Evolutionary conservation across 2,329 filamentous ascomycete species (phyloP).

Genomic region (Penicillium palitans): DNA sequence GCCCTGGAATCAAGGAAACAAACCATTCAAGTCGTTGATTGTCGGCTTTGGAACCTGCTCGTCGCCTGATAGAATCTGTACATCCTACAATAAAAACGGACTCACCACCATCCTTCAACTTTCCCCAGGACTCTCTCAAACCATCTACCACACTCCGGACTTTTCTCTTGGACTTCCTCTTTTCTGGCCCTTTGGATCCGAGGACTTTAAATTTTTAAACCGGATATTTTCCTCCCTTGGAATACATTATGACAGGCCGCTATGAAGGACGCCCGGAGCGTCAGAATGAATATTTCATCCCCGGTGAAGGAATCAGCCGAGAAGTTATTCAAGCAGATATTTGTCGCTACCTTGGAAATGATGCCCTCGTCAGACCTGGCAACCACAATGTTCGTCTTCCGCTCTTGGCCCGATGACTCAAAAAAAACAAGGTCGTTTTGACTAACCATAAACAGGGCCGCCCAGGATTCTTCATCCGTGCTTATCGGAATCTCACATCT

Average conservation of each 20-base stretch:
- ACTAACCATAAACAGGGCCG: conserved; percentile 56
- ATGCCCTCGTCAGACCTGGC: conserved; percentile 74
- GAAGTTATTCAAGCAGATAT: conserved; percentile 84
- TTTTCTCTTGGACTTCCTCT: conserved; percentile 24
- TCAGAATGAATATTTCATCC: conserved; percentile 77
- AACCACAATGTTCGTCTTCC: conserved; percentile 65
- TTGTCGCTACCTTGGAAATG: conserved; percentile 79
- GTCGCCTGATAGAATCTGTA: conserved; percentile 23
- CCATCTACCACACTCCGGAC: conserved; percentile 16
- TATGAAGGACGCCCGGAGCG: conserved; percentile 38
- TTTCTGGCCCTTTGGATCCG: conserved; percentile 32
- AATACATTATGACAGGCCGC: conserved; percentile 43
- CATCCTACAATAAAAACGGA: conserved; percentile 25
- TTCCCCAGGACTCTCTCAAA: conserved; percentile 10
- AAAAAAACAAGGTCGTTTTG: conserved; percentile 10
- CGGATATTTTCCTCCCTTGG: conserved; percentile 27
- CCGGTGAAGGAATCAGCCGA: conserved; percentile 76
- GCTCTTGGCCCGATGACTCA: conserved; percentile 16
- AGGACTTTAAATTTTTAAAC: conserved; percentile 26
- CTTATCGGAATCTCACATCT: conserved; percentile 75
- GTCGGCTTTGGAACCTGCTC: conserved; percentile 13
- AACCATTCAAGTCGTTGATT: conserved; percentile 20
- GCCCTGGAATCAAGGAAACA: conserved; percentile 16
- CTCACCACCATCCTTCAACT: conserved; percentile 15
- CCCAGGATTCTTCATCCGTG: conserved; percentile 74